A percentile compares a stretch with the other conserved stretches of the same genome.
Evolutionary conservation across 805 yeast genomes (phyloP).

Genomic region (Candida nemodendra): DNA sequence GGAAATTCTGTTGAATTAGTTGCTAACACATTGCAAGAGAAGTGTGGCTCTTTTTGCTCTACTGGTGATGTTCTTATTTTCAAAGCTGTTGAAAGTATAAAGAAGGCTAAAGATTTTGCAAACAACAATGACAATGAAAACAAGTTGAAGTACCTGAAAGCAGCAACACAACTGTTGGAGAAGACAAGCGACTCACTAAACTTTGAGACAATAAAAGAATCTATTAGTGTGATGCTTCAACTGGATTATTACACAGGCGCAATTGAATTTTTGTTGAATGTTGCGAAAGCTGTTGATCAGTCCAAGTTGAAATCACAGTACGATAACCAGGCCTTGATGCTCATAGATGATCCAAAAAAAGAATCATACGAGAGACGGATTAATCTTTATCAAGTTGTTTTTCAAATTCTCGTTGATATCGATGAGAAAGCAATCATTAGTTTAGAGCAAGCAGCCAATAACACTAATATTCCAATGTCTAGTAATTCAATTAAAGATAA

Average conservation of each 20-base stretch:
- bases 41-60: constrained; percentile 94
- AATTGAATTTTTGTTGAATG: constrained; percentile 72
- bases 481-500: constrained; percentile 13
- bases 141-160: constrained; percentile 61
- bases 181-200: constrained; percentile 77
- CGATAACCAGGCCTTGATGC: constrained; percentile 30
- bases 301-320: constrained; percentile 59
- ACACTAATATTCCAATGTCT: constrained; percentile 11
- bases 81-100: constrained; percentile 88
- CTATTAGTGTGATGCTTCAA: constrained; percentile 72
- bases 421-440: constrained; percentile 59
- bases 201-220: constrained; percentile 76
- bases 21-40: constrained; percentile 82
- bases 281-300: constrained; percentile 67
- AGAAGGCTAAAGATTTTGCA: constrained; percentile 78
- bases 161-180: constrained; percentile 74
- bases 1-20: constrained; percentile 94
- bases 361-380: constrained; percentile 50
- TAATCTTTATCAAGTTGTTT: constrained; percentile 68
- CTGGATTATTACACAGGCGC: constrained; percentile 83
- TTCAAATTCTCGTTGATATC: constrained; percentile 68
- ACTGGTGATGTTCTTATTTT: constrained; percentile 90
- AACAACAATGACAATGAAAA: constrained; percentile 68
- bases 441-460: constrained; percentile 29
- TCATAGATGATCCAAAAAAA: constrained; percentile 49